Evolutionary conservation across 306 rosid genomes (phyloP).

Genomic region (Glycine soja): DNA sequence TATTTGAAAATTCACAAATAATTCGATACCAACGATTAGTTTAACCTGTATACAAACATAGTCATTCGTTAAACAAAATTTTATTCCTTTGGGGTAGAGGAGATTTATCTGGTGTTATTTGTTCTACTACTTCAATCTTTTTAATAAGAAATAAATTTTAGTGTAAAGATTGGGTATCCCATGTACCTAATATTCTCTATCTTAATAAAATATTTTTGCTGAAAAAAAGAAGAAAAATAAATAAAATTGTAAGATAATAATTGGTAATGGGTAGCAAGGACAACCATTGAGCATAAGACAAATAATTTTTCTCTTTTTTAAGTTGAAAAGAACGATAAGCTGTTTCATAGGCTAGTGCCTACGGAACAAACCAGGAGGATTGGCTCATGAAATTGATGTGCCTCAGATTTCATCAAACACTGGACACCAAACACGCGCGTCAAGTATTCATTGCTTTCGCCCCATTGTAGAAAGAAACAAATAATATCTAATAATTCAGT

Average conservation of each 20-base stretch:
- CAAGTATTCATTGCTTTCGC: not conserved
- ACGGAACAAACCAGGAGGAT: not conserved
- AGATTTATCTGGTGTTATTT: no score
- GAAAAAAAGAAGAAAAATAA: no score
- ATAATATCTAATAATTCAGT: slow-evolving; percentile 46
- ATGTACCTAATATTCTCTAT: no score
- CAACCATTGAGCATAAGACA: slow-evolving; percentile 36
- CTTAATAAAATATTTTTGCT: no score
- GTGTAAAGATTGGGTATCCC: no score
- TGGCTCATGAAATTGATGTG: not conserved
- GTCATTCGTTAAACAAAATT: not conserved
- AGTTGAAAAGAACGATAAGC: not conserved
- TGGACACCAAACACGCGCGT: slow-evolving; percentile 1
- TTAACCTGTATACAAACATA: not conserved
- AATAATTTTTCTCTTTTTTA: slow-evolving; percentile 12
- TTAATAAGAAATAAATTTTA: no score
- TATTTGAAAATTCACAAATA: no score
- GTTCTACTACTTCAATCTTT: no score
- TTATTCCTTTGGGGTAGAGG: no score
- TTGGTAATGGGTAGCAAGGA: not conserved
- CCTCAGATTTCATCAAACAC: not conserved
- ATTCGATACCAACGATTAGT: no score
- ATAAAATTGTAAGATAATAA: not conserved
- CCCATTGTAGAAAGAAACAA: slow-evolving; percentile 15
- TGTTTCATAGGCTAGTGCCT: not conserved